These are phyloP conservation scores for Parsonsia alboflavescens DNA, from an alignment of 257 asterid genomes.

Conservation along the genomic window DNA sequence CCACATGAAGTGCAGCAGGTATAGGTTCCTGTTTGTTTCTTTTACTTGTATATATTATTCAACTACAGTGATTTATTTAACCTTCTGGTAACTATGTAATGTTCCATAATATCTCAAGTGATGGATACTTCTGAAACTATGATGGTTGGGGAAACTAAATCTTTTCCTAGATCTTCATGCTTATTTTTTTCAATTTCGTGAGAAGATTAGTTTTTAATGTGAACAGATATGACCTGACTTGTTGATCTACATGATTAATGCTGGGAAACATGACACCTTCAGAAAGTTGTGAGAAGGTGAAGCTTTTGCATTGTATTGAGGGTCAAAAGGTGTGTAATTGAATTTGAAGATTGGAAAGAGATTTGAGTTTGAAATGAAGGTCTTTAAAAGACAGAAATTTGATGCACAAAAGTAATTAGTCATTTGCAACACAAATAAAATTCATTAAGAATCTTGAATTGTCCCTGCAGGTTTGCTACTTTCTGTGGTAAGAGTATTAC, in stretches of 20 bases:
- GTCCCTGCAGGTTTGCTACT: no score
- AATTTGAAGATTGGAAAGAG: no score
- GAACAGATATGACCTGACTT: background rate
- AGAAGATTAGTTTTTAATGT: background rate
- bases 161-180: background rate
- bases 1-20: conserved; percentile 99
- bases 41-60: background rate
- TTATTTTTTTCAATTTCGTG: background rate
- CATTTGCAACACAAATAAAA: no score
- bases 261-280: background rate
- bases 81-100: background rate
- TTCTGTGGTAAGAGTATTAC: no score
- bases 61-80: background rate
- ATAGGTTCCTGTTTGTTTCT: conserved; percentile 10
- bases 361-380: no score
- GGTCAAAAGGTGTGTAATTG: no score
- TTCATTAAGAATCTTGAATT: no score
- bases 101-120: background rate
- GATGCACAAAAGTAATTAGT: no score
- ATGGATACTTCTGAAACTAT: background rate
- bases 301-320: no score
- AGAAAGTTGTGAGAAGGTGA: background rate
- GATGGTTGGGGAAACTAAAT: background rate
- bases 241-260: background rate
- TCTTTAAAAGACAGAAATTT: no score